Evolutionary conservation across 2,329 filamentous ascomycete species (phyloP).

Genomic region (Colletotrichum paranaense): DNA sequence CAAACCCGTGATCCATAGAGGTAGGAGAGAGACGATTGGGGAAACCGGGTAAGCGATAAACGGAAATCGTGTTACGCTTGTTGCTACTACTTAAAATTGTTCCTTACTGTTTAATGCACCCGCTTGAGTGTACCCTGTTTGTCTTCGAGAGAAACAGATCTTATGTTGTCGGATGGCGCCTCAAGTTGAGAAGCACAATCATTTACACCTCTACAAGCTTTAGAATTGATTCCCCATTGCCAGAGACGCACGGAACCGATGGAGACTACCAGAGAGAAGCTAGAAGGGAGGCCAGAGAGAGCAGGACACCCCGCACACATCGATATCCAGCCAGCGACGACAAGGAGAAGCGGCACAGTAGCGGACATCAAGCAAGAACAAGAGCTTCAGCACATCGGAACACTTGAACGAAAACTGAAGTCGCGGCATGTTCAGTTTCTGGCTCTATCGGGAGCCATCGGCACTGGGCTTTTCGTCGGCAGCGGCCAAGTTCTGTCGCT

Average conservation of each 20-base stretch:
- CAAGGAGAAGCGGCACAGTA: background rate
- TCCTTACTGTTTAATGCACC: no score
- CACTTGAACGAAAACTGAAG: conserved; percentile 51
- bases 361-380: conserved; percentile 24
- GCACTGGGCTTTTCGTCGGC: conserved; percentile 57
- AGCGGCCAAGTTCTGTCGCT: conserved; percentile 56
- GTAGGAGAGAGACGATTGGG: background rate
- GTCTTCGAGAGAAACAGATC: no score
- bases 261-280: background rate
- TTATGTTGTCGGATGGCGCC: no score
- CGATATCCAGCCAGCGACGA: background rate
- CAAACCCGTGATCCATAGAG: no score
- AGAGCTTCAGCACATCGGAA: conserved; percentile 46
- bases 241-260: background rate
- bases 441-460: conserved; percentile 54
- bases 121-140: no score
- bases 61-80: background rate
- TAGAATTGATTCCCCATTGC: fast-evolving
- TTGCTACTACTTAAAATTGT: background rate
- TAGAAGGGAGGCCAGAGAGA: fast-evolving
- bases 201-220: no score
- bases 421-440: conserved; percentile 56
- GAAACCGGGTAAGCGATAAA: no score
- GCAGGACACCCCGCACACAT: background rate
- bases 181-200: no score